Evolutionary conservation across 2,329 filamentous ascomycete species (phyloP).

Genomic region (Trichocomaceae sp.): DNA sequence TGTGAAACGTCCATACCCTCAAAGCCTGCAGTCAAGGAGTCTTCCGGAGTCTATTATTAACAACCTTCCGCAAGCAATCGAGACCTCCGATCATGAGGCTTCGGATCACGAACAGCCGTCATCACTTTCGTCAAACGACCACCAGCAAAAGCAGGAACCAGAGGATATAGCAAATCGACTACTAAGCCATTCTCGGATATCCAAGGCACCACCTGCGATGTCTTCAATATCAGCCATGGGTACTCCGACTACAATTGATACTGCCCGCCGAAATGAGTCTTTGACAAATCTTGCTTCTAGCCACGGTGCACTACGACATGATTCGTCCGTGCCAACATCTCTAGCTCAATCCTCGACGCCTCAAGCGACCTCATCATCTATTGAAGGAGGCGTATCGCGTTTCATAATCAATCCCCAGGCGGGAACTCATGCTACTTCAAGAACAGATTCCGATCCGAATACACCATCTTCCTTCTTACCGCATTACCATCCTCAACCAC

Average conservation of each 20-base stretch:
- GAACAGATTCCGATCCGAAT: conserved; percentile 39
- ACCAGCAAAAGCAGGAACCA: conserved; percentile 24
- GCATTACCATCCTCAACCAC: conserved; percentile 42
- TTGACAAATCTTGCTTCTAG: conserved; percentile 31
- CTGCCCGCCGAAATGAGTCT: conserved; percentile 31
- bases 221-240: conserved; percentile 43
- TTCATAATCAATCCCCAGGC: conserved; percentile 36
- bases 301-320: conserved; percentile 27
- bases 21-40: conserved; percentile 33
- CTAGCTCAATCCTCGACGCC: conserved; percentile 25
- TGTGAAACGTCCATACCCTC: conserved; percentile 35
- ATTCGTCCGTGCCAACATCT: conserved; percentile 24
- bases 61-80: conserved; percentile 20
- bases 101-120: conserved; percentile 18
- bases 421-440: conserved; percentile 26
- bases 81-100: conserved; percentile 18
- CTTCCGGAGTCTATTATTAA: conserved; percentile 33
- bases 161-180: conserved; percentile 34
- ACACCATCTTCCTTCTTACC: conserved; percentile 43
- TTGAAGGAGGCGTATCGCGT: conserved; percentile 41
- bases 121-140: conserved; percentile 14
- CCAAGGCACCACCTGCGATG: conserved; percentile 43
- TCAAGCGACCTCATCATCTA: conserved; percentile 41
- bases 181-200: conserved; percentile 34
- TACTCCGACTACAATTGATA: conserved; percentile 30